Conservation (phyloP, 495 filamentous ascomycete species). For the Tuber umbilicatum region DNA sequence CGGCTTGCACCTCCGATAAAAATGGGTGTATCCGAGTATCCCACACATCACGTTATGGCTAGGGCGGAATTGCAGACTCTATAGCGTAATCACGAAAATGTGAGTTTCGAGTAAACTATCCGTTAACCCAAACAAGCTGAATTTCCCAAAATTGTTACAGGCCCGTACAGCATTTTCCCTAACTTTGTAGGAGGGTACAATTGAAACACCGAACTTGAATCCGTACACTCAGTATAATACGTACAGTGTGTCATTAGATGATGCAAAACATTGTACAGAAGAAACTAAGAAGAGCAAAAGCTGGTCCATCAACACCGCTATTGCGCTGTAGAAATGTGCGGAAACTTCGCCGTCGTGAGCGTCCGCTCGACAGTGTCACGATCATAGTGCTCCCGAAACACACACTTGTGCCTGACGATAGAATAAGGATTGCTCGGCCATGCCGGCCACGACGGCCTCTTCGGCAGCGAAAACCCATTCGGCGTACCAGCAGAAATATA, state of each 20-base stretch:
- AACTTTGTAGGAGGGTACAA: background rate
- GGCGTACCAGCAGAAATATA: background rate
- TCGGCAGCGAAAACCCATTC: background rate
- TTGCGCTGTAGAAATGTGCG: background rate
- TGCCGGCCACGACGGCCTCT: background rate
- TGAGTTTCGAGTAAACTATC: background rate
- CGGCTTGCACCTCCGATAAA: background rate
- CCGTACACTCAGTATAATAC: background rate
- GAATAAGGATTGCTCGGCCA: background rate
- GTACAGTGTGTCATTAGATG: background rate
- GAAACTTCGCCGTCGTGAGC: background rate
- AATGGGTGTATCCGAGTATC: too few species aligned
- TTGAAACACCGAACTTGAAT: background rate
- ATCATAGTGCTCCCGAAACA: background rate
- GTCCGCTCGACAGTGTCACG: background rate
- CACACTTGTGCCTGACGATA: background rate
- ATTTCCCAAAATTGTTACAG: background rate
- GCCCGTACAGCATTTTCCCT: background rate
- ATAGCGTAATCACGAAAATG: background rate
- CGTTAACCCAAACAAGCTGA: background rate
- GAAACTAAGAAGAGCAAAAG: background rate
- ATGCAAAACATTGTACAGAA: background rate
- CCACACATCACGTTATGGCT: background rate
- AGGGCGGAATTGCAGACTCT: background rate
- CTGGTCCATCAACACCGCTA: background rate